Evolutionary conservation across 1,284 basidiomycete genomes (phyloP), one percentile per base, ranked within the genome.

Genomic region (Fomitiporia mediterranea): DNA sequence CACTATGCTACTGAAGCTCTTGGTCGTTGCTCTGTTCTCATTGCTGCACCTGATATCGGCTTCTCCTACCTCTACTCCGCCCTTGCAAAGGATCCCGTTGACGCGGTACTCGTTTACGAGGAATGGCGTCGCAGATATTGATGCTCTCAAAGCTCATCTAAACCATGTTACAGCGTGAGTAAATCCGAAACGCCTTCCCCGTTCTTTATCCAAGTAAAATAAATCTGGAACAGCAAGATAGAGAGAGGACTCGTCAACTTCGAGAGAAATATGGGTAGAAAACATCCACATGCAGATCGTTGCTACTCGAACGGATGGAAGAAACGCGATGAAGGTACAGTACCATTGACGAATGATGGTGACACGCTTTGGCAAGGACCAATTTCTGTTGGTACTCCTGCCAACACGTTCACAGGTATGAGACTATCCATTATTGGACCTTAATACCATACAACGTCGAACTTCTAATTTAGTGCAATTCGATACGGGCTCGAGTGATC

Each of bases 1-100:
- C n/a, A n/a, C 39, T 42, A 8, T 42, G 74, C 77, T 70, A 78
- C 77, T 70, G 76, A 77, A 60, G n/a, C n/a, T n/a, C n/a, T n/a
- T n/a, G n/a, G n/a, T n/a, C n/a, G n/a, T n/a, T n/a, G n/a, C n/a
- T n/a, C n/a, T n/a, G n/a, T n/a, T n/a, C 32, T 34, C 32, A 34
- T 57, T 40, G 56, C 42, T 2, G 28, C 56, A 27, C 34, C 53
- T 53, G 40, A 50, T 28, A 40, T 57, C 28, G 35, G 56, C 56
- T 17, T 7, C 56, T 17, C 50, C 56, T 7, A 40, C 50, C 2
- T 25, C 51, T 19, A 43, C 34, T 17, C 28, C 35, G 17, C 8
- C 30, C 17, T 50, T 40, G 21, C 42, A 21, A 32, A 53, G 23
- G 19, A 63, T 69, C 28, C 61, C 66, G 8, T 34, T 57, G 3